phyloP scores from a whole-genome alignment of 768 basidiomycete genomes.

The Tylopilus subfusipes region DNA sequence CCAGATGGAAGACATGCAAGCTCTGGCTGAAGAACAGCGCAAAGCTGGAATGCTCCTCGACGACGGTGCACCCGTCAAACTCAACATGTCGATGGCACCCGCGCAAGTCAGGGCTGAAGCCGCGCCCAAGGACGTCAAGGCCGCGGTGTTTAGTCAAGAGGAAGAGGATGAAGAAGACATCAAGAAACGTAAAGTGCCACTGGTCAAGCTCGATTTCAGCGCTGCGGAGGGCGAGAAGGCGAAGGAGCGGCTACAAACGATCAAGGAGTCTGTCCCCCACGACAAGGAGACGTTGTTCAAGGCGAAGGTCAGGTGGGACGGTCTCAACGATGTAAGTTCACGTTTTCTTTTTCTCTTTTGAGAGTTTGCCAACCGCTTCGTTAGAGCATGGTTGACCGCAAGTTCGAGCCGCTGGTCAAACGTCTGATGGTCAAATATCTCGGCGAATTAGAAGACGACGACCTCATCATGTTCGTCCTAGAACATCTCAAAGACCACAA shows the following conservation, averaged over 20 bases:
- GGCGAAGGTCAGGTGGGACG: conserved; percentile 88
- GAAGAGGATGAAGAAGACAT: conserved; percentile 83
- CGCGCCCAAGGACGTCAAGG: conserved; percentile 44
- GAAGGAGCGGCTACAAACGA: conserved; percentile 75
- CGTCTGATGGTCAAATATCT: conserved; percentile 82
- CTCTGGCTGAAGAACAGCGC: conserved; percentile 84
- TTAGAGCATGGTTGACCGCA: conserved; percentile 79
- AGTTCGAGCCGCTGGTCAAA: conserved; percentile 82
- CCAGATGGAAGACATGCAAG: conserved; percentile 96
- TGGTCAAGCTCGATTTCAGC: conserved; percentile 90
- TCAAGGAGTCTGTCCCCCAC: conserved; percentile 67
- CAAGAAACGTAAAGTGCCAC: conserved; percentile 77
- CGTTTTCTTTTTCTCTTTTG: conserved; percentile 1
- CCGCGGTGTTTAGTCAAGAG: conserved; percentile 70
- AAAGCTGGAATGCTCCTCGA: conserved; percentile 88
- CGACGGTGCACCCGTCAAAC: conserved; percentile 85
- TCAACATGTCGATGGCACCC: conserved; percentile 70
- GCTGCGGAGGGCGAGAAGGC: conserved; percentile 80
- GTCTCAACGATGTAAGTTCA: conserved; percentile 72
- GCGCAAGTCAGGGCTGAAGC: conserved; percentile 45
- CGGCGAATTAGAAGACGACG: conserved; percentile 90
- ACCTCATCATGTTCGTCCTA: conserved; percentile 89
- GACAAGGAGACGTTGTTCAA: conserved; percentile 80
- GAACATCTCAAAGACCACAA: conserved; percentile 94
- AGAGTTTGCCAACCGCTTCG: conserved; percentile 13